A percentile compares a stretch with the other conserved stretches of the same genome.
Evolutionary conservation across 1,284 basidiomycete species (phyloP).

Genomic region (Xerocomus amazonicus): DNA sequence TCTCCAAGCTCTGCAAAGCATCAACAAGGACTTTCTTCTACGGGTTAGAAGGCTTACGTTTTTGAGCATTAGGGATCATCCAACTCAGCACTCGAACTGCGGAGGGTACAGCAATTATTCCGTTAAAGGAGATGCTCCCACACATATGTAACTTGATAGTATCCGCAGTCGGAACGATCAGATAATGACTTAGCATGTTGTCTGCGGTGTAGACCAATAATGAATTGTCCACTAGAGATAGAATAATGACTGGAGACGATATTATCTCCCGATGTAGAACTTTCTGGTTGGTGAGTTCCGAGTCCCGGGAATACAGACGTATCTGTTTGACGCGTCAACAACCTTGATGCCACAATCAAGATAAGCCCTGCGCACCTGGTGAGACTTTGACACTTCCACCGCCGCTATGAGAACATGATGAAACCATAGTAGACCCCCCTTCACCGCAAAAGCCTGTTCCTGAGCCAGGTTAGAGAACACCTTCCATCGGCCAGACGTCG

Average conservation of each 20-base stretch:
- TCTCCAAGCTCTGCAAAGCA: constrained; percentile 76
- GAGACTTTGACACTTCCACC: constrained; percentile 76
- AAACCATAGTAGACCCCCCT: constrained; percentile 95
- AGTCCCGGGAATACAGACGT: constrained; percentile 92
- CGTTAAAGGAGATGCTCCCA: constrained; percentile 93
- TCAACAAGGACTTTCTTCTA: constrained; percentile 9
- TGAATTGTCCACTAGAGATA: constrained; percentile 93
- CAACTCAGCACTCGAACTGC: constrained; percentile 92
- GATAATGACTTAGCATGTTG: constrained; percentile 91
- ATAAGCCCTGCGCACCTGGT: constrained; percentile 53
- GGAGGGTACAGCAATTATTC: constrained; percentile 83
- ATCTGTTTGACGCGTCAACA: constrained; percentile 43
- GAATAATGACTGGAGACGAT: constrained; percentile 73
- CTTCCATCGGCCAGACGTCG: constrained; percentile 95
- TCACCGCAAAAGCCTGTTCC: constrained; percentile 85
- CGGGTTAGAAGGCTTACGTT: constrained; percentile 55
- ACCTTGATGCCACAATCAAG: not conserved
- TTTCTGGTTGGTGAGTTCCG: constrained; percentile 84
- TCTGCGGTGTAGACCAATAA: constrained; percentile 97
- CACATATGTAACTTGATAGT: constrained; percentile 86
- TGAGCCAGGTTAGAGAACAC: constrained; percentile 81
- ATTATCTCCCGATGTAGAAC: constrained; percentile 83
- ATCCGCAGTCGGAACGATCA: constrained; percentile 84
- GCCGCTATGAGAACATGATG: constrained; percentile 93
- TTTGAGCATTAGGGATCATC: constrained; percentile 93